Base-by-base conservation (phyloP, 768 basidiomycete species). In the Albatrellus ellisii region DNA sequence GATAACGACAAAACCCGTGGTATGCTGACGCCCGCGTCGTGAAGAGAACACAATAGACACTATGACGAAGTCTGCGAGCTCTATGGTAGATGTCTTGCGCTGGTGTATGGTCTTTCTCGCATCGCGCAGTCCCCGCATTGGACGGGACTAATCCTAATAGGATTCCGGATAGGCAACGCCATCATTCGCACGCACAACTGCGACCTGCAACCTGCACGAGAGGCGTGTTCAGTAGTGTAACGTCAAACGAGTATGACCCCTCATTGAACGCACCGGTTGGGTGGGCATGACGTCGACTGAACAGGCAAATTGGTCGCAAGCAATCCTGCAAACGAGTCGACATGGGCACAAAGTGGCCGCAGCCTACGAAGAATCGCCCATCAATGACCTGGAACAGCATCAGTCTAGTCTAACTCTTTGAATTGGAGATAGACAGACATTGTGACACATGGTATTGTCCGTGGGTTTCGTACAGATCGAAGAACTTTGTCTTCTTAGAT, bases 261-360 rank as follows among this genome's bases (percentile, higher is more conserved):
- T 12, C 4, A 25, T 34, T 21, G 12, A 9, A 44, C 52, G 6
- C 42, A 56, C 54, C 43, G 8, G 18, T 24, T 21, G 50, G 44
- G 32, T 56, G 54, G 2, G 21, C 18, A 34, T 51, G 51, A 21
- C 54, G 47, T 36, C 24, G 34, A 31, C 54, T 56, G 43, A 56
- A 56, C 17, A 53, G 34, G 28, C 54, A 56, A 33, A 26, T n/a
- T 20, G 27, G 37, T 11, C 41, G 45, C 39, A 51, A 38, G 39
- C 54, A 56, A 34, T 56, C 54, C 34, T 55, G 50, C 39, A 46
- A 40, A 21, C 54, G 52, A 12, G 54, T 53, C n/a, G 54, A 50
- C 44, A 56, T 51, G 4, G 54, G 46, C 10, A 53, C 47, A 42
- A 56, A 56, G 42, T 56, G 54, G 10, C 45, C 39, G 34, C 54